phyloP scores from a whole-genome alignment of 768 basidiomycete genomes.

The Macrolepiota albuminosa region DNA sequence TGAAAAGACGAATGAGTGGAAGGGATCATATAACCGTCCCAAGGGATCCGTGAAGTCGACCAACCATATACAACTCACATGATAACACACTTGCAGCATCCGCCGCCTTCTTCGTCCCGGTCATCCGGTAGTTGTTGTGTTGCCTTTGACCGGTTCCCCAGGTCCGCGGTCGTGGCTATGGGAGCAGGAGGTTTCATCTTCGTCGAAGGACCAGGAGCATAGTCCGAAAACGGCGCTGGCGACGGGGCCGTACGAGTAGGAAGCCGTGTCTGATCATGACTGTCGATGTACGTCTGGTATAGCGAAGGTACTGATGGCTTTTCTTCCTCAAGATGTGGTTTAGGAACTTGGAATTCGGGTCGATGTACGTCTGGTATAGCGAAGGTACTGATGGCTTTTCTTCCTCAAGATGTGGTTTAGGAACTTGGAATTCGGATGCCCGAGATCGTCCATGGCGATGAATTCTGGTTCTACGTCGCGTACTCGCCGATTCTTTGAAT shows the following conservation, averaged over 20 bases:
- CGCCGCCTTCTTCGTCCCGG: conserved; percentile 41
- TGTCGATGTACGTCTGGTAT: conserved; percentile 11
- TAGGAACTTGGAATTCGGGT: conserved; percentile 16
- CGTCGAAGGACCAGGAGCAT: conserved; percentile 30
- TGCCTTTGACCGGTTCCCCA: conserved; percentile 19
- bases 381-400: conserved; percentile 18
- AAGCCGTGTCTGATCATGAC: conserved; percentile 23
- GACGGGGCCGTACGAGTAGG: conserved; percentile 39
- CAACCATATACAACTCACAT: conserved; percentile 49
- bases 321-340: conserved; percentile 19
- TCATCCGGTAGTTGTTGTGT: conserved; percentile 43
- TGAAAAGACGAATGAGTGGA: conserved; percentile 7
- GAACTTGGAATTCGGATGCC: conserved; percentile 26
- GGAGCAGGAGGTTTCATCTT: conserved; percentile 16
- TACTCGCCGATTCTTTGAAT: conserved; percentile 59
- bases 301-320: conserved; percentile 17
- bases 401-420: conserved; percentile 17
- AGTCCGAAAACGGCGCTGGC: conserved; percentile 63
- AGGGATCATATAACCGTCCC: conserved; percentile 7
- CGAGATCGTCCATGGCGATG: conserved; percentile 69
- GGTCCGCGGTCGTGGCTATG: conserved; percentile 14
- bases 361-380: conserved; percentile 12
- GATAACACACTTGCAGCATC: conserved; percentile 81
- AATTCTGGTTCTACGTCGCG: conserved; percentile 30
- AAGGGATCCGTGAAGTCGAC: background rate